Evolutionary conservation across 73 alveolate genomes (phyloP).

Genomic region (Tetrahymena thermophila): DNA sequence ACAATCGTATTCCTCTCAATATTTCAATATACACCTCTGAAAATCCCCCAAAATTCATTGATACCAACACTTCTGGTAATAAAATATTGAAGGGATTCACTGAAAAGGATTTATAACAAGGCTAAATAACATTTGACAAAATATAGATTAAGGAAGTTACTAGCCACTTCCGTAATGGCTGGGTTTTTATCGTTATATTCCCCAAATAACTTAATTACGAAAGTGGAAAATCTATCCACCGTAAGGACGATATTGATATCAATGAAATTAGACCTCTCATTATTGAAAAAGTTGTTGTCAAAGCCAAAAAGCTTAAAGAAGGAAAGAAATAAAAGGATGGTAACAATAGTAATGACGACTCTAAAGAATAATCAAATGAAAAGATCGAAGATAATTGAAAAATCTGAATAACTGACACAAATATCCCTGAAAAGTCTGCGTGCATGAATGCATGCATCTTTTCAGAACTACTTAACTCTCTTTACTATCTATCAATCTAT

Average conservation of each 20-base stretch:
- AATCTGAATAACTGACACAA: not conserved
- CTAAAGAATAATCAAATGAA: not conserved
- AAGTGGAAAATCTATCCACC: not conserved
- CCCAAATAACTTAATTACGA: not conserved
- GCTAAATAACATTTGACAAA: slow-evolving; percentile 1
- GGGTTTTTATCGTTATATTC: slow-evolving; percentile 6
- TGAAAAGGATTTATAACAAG: not conserved
- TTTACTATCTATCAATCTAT: not conserved
- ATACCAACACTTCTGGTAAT: slow-evolving; percentile 10
- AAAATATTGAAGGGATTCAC: slow-evolving; percentile 24
- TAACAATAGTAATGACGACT: not conserved
- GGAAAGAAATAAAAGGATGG: not conserved
- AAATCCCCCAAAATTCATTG: slow-evolving; percentile 20
- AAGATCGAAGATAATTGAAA: not conserved
- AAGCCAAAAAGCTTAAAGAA: slow-evolving; percentile 11
- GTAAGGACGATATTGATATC: not conserved
- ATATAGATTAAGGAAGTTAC: slow-evolving; percentile 31
- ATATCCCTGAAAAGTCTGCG: not conserved
- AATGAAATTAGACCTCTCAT: slow-evolving; percentile 5
- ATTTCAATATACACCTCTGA: slow-evolving; percentile 6
- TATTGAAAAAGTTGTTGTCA: slow-evolving; percentile 11
- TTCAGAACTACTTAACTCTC: not conserved
- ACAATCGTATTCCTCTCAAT: not conserved
- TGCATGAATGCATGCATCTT: no score
- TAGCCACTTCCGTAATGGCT: slow-evolving; percentile 21